Percentiles rank a stretch among this genome's conserved stretches.
Conservation (phyloP, 306 rosid genomes). For the Ochetophila trinervis region DNA sequence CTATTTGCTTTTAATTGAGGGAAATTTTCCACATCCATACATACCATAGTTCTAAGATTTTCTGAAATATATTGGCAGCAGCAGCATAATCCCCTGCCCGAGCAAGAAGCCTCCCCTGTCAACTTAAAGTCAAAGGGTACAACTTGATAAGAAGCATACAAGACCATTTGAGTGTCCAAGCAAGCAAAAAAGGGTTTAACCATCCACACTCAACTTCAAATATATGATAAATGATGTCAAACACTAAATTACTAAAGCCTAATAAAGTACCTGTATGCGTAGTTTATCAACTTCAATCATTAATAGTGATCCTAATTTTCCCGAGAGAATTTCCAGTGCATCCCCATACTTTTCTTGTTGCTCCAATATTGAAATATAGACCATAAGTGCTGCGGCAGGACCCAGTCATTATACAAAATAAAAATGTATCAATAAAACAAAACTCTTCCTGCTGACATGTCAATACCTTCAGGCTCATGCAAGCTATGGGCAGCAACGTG, state of each 20-base stretch:
- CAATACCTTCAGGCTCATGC: slow-evolving; percentile 90
- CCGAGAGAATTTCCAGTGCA: slow-evolving; percentile 88
- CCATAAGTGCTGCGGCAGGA: slow-evolving; percentile 71
- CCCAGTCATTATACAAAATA: slow-evolving; percentile 20
- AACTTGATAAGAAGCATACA: slow-evolving; percentile 59
- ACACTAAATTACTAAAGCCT: slow-evolving; percentile 14
- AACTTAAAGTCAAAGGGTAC: slow-evolving; percentile 84
- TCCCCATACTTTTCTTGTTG: slow-evolving; percentile 90
- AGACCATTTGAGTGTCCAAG: background rate
- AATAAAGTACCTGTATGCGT: slow-evolving; percentile 79
- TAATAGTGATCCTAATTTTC: slow-evolving; percentile 81
- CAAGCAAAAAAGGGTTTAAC: background rate
- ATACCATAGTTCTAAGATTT: slow-evolving; percentile 80
- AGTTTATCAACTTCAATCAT: slow-evolving; percentile 85
- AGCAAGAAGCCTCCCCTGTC: slow-evolving; percentile 99
- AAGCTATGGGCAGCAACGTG: slow-evolving; percentile 89
- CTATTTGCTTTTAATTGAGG: background rate
- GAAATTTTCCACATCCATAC: slow-evolving; percentile 30
- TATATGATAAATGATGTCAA: background rate
- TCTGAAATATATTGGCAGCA: slow-evolving; percentile 69
- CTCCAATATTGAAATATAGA: slow-evolving; percentile 85
- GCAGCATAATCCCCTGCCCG: slow-evolving; percentile 78
- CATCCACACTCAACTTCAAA: background rate
- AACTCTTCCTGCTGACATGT: background rate
- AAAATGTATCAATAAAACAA: slow-evolving; percentile 15